Evolutionary conservation across 2,329 filamentous ascomycete genomes (phyloP), one percentile per base, ranked within the genome.

Genomic region (Monilinia fructigena): DNA sequence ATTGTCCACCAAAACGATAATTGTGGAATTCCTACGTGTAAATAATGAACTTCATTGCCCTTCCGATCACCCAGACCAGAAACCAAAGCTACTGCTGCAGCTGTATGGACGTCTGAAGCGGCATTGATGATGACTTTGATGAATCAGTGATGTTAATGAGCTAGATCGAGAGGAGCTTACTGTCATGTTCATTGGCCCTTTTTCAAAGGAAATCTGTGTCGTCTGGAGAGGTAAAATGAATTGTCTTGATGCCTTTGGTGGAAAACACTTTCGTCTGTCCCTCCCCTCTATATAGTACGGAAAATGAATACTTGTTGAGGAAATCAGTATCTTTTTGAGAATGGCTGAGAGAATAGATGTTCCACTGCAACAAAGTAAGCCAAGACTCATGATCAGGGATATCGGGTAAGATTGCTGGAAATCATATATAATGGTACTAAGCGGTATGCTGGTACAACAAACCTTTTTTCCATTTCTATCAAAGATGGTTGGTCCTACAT

Each of bases 31-130:
- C 65, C 56, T 55, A 76, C 75, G 50, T 82, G 79, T 5, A 82
- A 75, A 47, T 79, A 75, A 72, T 78, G 76, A 0, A 78, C 76
- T 23, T 78, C 74, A 4, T 73, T 74, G 0, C 77, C 76, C 66
- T 77, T 77, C 10, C 80, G 75, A 38, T 78, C 72, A 0, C 74
- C 77, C 0, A 84, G 76, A 0, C 81, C 81, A 0, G 74, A 70
- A 4, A 83, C 74, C n/a, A 83, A 68, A 0, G 81, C 80, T 56
- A 74, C 74, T 0, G 79, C 78, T 0, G 77, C 76, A 0, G 69
- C 40, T 0, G 75, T 63, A 68, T 82, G 77, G 59, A 71, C 80
- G 3, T 78, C 78, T 3, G 72, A 71, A 2, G 79, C 78, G 0
- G 79, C 75, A 70, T 82, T 28, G 28, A 28, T 28, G 28, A 83